Base-by-base conservation (phyloP, 306 rosid species). In the Citrullus mucosospermus region DNA sequence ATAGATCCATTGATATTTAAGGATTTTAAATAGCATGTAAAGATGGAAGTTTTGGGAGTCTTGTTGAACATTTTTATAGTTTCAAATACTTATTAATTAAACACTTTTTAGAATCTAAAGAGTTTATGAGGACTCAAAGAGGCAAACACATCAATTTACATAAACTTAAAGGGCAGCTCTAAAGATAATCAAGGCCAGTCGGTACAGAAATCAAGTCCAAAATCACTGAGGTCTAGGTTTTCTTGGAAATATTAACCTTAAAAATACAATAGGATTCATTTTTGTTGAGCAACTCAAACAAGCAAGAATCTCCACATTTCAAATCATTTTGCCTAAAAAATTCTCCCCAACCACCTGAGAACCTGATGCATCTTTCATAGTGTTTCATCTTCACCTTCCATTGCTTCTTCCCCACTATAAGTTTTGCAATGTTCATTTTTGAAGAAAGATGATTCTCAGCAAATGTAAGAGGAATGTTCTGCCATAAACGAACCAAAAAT, bases 321-420 rank as follows among this genome's bases (percentile, higher is more conserved):
- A 84, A 51, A 69, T 4, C 8, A 25, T 77, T 80, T 4, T 71
- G 77, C 16, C 15, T 28, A 1, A 15, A 78, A 80, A 80, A 84
- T 15, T n/a, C 4, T 4, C 0, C 2, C 68, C 67, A 83, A 3
- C 69, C 69, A 62, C 41, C 41, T 30, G 69, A 12, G 0, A 62
- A 30, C 32, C 69, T 32, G 8, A 30, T 9, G 14, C 36, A 30
- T 2, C 8, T 11, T 6, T 30, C 39, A 13, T 61, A 25, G 2
- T 20, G 30, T 11, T 22, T 28, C 18, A 61, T 5, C 39, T 12
- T 61, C 67, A 61, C 67, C 8, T 28, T 61, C 67, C 67, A 81
- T 55, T 57, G 15, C 57, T 17, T 58, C 1, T 58, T 48, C 9
- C 53, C 62, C 0, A 77, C 34, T 39, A 30, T 66, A 77, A 81